Base-by-base conservation (phyloP, 805 yeast species). In the Zygoascus bituminiphila region DNA sequence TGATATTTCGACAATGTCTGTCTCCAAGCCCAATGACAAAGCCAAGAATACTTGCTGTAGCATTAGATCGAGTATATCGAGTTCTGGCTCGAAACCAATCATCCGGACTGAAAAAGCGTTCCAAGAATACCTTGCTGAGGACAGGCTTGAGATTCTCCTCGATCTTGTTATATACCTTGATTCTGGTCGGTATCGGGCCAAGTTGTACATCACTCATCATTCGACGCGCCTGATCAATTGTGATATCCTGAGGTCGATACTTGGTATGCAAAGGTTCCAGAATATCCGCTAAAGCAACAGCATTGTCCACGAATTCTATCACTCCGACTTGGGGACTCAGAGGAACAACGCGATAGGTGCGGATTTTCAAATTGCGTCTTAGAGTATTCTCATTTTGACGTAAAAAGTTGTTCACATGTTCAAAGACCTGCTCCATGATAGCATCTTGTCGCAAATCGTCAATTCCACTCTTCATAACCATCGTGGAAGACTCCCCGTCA, bases 371-470 rank as follows among this genome's bases (percentile, higher is more conserved):
- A 1, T 70, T 64, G n/a, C 89, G 63, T 45, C 67, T 72, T 22
- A 80, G 62, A 0, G 91, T 72, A 26, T 76, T 77, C 46, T 72
- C 72, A 58, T 85, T 79, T 21, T 68, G 68, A 9, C 56, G 62
- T 48, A 91, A 72, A 33, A 88, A 75, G 12, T 70, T 65, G 59
- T 89, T 88, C 14, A 88, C 96, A 58, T 88, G 86, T 19, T 76
- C 83, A 63, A 94, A 93, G 1, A 91, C 98, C 62, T 93, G 98
- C 62, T 91, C 94, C 98, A 93, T 94, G 49, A 93, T 87, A 0
- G 95, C 85, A 66, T 93, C 99, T 65, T 94, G 98, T 45, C 98
- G 70, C 46, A 93, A 68, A 65, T 93, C 98, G 66, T 93, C 98
- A 8, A 86, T 75, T 5, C 95, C 88, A 22, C 87, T 87, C 61